A percentile compares a stretch with the other conserved stretches of the same genome.
phyloP scores from a whole-genome alignment of 1,284 basidiomycete species.

The Cryptococcus sp. region DNA sequence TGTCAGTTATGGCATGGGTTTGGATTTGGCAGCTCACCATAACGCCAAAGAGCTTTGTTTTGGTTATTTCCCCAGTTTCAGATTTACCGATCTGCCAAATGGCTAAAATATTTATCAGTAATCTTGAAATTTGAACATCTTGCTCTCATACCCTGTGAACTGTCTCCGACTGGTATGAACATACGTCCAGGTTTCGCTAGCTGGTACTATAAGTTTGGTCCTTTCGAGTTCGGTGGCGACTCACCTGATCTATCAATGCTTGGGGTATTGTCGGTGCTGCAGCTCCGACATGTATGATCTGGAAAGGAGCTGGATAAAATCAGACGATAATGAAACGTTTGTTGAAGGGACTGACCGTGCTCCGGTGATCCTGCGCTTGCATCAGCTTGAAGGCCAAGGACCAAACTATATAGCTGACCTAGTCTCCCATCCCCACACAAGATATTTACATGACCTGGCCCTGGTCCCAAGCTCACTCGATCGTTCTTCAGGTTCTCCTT shows the following conservation, averaged over 20 bases:
- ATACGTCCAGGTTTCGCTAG: constrained; percentile 80
- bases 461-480: constrained; percentile 46
- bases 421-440: constrained; percentile 74
- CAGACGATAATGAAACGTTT: constrained; percentile 1
- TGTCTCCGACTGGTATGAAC: constrained; percentile 84
- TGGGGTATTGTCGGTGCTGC: constrained; percentile 74
- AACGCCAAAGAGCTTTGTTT: constrained; percentile 73
- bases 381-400: not conserved
- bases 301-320: constrained; percentile 61
- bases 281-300: constrained; percentile 92
- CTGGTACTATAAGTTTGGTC: too few species aligned
- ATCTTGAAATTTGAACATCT: too few species aligned
- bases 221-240: not conserved
- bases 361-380: constrained; percentile 10
- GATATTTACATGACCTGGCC: constrained; percentile 55
- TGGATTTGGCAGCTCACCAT: constrained; percentile 53
- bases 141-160: constrained; percentile 34
- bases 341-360: constrained; percentile 6
- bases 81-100: constrained; percentile 81
- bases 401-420: constrained; percentile 53
- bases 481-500: constrained; percentile 64
- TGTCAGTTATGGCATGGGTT: not conserved
- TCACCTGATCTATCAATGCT: constrained; percentile 59
- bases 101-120: constrained; percentile 42
- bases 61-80: constrained; percentile 61